Percentiles rank a stretch among this genome's conserved stretches.
Evolutionary conservation across 305 asterid genomes (phyloP).

Genomic region (Fraxinus platypoda): DNA sequence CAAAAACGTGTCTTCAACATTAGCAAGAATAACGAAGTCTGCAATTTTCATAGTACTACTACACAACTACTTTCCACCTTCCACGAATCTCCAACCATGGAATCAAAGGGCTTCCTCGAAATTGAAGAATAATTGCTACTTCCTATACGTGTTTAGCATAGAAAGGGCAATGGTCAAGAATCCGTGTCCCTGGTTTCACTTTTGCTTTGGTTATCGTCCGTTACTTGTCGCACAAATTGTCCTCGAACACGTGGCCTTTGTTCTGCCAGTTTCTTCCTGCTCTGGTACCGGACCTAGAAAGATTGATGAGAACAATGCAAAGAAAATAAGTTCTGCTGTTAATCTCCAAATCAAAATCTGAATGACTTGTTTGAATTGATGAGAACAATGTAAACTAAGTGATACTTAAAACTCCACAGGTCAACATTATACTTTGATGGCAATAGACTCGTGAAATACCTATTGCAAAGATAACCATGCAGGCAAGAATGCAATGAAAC

Average conservation of each 20-base stretch:
- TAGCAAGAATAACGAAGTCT: not conserved
- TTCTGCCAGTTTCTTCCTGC: conserved; percentile 56
- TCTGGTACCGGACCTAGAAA: conserved; percentile 50
- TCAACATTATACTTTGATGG: not conserved
- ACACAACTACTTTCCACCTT: not conserved
- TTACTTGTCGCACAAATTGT: conserved; percentile 45
- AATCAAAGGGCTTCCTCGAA: not conserved
- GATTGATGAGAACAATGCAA: not conserved
- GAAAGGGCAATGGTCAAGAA: conserved; percentile 20
- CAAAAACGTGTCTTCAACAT: not conserved
- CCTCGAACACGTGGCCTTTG: conserved; percentile 56
- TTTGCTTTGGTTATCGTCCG: conserved; percentile 29
- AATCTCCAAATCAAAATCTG: not conserved
- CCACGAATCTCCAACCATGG: not conserved
- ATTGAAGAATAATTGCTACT: not conserved
- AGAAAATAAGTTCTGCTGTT: not conserved
- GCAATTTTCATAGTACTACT: not conserved
- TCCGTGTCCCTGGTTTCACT: conserved; percentile 23
- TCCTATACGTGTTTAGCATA: not conserved
- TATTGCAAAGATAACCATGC: not conserved
- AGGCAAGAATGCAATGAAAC: not conserved
- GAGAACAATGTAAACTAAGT: not conserved
- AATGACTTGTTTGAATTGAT: not conserved
- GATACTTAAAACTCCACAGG: not conserved
- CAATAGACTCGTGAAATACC: not conserved